These are phyloP conservation scores for Sequoia sempervirens DNA, from an alignment of 75 land plant species.

Conservation along the genomic window DNA sequence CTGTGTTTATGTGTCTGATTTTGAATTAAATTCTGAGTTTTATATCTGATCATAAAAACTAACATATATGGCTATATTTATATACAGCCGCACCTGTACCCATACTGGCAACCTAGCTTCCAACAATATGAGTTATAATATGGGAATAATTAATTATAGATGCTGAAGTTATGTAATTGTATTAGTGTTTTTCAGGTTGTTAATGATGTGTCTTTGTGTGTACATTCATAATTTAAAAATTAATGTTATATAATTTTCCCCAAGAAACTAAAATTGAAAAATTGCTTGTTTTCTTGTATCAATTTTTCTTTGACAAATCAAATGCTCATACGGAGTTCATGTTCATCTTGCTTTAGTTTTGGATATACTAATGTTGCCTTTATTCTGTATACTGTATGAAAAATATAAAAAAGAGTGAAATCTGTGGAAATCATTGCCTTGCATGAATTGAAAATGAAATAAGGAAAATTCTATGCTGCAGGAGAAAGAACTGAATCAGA, in stretches of 20 bases:
- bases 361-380: neutral
- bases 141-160: neutral
- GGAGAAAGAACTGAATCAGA: constrained; percentile 16
- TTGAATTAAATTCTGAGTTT: too few relatives aligned
- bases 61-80: too few relatives aligned
- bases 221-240: neutral
- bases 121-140: neutral
- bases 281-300: neutral
- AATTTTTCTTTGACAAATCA: neutral
- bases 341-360: neutral
- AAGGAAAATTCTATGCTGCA: constrained; percentile 1
- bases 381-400: neutral
- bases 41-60: too few relatives aligned
- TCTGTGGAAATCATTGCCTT: neutral
- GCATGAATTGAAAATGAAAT: neutral
- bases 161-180: neutral
- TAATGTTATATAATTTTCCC: neutral
- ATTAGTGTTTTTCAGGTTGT: neutral
- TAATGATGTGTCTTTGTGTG: neutral
- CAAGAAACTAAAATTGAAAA: neutral
- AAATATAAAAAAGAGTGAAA: neutral
- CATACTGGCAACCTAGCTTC: neutral
- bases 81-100: too few relatives aligned
- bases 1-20: too few relatives aligned
- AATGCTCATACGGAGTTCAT: neutral